Evolutionary conservation across 2,329 filamentous ascomycete genomes (phyloP).

Genomic region (Sarocladium oryzae): DNA sequence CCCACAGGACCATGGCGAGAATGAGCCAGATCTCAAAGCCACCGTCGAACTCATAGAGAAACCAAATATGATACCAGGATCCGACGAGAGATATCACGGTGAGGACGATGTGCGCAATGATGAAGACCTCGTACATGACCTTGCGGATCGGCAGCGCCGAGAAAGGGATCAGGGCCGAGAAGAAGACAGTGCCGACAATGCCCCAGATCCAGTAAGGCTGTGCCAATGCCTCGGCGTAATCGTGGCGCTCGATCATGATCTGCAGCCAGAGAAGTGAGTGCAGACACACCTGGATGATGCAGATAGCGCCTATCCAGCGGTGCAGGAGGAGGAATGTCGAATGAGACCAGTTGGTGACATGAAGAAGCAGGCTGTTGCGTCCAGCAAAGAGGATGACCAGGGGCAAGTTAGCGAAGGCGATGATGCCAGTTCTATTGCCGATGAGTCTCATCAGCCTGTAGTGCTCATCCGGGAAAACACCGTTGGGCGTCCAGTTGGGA

Average conservation of each 20-base stretch:
- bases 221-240: conserved; percentile 6
- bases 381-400: conserved; percentile 33
- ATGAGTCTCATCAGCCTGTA: not conserved
- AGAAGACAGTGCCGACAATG: conserved; percentile 28
- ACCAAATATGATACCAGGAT: conserved; percentile 33
- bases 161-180: conserved; percentile 21
- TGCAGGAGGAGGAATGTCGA: conserved; percentile 41
- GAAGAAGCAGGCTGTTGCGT: conserved; percentile 38
- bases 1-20: conserved; percentile 20
- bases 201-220: conserved; percentile 33
- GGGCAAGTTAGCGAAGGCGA: conserved; percentile 31
- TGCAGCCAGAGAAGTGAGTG: conserved; percentile 33
- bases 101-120: conserved; percentile 34
- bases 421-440: conserved; percentile 29
- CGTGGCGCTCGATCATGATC: conserved; percentile 9
- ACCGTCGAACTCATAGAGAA: conserved; percentile 29
- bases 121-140: conserved; percentile 34
- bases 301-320: conserved; percentile 37
- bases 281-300: conserved; percentile 32
- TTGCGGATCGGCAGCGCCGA: conserved; percentile 29
- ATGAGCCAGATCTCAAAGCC: conserved; percentile 33
- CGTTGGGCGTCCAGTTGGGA: conserved; percentile 18
- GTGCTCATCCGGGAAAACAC: not conserved
- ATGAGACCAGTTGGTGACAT: conserved; percentile 39
- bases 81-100: conserved; percentile 33